Conservation (phyloP, 2,329 filamentous ascomycete species). For the Calonectria pauciramosa region DNA sequence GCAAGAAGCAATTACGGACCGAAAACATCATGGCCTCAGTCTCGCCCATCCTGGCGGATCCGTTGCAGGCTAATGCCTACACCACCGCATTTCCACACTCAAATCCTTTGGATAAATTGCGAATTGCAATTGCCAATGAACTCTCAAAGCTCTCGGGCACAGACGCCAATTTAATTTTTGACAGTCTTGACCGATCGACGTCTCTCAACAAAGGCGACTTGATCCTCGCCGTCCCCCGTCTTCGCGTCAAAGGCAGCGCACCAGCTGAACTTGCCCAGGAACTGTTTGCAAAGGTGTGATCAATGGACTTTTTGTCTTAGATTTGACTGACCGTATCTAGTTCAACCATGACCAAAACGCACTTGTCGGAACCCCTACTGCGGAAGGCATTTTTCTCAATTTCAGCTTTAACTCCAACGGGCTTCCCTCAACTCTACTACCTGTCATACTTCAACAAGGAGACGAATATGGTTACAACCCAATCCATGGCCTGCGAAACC, state of each 20-base stretch:
- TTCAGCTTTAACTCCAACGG: not conserved
- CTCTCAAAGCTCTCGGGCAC: constrained; percentile 6
- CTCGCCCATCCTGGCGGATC: not conserved
- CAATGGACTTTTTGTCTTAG: not conserved
- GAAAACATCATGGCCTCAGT: not conserved
- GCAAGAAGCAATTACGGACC: not conserved
- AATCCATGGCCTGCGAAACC: not conserved
- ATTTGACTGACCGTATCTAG: not conserved
- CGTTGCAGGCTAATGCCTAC: not conserved
- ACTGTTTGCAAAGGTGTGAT: not conserved
- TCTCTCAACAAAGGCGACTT: constrained; percentile 13
- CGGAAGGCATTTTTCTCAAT: constrained; percentile 9
- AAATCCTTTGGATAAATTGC: constrained; percentile 17
- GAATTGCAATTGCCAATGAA: constrained; percentile 9
- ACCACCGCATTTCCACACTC: constrained; percentile 3
- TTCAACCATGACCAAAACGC: constrained; percentile 4
- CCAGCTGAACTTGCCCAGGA: constrained; percentile 10
- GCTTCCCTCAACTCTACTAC: constrained; percentile 9
- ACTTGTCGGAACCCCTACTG: not conserved
- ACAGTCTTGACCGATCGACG: constrained; percentile 15
- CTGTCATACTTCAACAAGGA: constrained; percentile 6
- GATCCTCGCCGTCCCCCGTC: constrained; percentile 9
- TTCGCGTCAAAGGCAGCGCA: not conserved
- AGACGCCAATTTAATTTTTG: not conserved
- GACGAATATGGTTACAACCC: constrained; percentile 5